Base-by-base conservation (phyloP, 345 rosid species). In the Salix arbutifolia region DNA sequence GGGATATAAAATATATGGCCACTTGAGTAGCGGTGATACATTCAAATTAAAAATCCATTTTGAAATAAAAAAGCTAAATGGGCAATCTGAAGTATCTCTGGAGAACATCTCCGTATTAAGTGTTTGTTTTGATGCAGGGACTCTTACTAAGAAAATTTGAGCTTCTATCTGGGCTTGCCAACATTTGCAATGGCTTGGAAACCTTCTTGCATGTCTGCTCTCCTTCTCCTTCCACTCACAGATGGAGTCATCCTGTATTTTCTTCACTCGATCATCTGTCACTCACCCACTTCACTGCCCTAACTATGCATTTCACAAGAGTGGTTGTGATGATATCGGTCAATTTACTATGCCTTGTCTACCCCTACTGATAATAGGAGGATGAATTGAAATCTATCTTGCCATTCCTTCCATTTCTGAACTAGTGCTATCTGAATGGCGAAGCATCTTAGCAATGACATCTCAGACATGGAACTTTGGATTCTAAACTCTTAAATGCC, bases 101-200 rank as follows among this genome's bases (percentile, higher is more conserved):
- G 81, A 73, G 84, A 76, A 78, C 73, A 71, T 71, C 78, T 78
- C 80, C 86, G 40, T 79, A 86, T 87, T 85, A 87, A 92, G 94
- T 83, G 90, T 90, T 94, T 94, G 85, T 90, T 94, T 94, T 88
- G 91, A 87, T 92, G 94, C 96, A 93, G 97, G 97, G 89, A 79
- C 88, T 70, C 74, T 82, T 84, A 80, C 89, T 85, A 84, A 85
- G 81, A 94, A 88, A 87, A 80, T 79, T 74, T 89, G 91, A 87
- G 88, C 90, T 88, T 85, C 81, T 88, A 83, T 89, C 82, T 84
- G 83, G 81, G 85, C 87, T 85, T 77, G 86, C 81, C 91, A 83
- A 85, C 88, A 82, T 73, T 74, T 84, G 80, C 80, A 77, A 83
- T 84, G 90, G 90, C 81, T 80, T 86, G 89, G 90, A 87, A 77